Evolutionary conservation across 192 early-diverging fungal genomes (phyloP), one percentile per base, ranked within the genome.

Genomic region (Mycoemilia scoparia): DNA sequence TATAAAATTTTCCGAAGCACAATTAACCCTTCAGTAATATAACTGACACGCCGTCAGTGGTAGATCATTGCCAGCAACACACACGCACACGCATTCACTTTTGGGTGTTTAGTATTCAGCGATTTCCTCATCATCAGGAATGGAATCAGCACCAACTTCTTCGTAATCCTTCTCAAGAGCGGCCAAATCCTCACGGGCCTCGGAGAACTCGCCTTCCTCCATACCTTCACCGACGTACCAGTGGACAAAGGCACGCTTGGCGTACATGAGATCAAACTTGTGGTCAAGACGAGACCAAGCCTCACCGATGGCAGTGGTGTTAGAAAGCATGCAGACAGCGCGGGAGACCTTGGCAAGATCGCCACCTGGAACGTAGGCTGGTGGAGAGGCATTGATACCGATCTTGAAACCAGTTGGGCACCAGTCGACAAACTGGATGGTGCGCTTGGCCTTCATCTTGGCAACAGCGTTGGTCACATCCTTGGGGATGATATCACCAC

Each of bases 181-280:
- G 59, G 87, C 95, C 66, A 96, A 77, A 65, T 98, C 91, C 66
- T 96, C 95, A 71, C 91, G 91, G 38, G 91, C 95, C 72, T 98
- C 95, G 40, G 87, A 91, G 82, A 98, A 99, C 68, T 99, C 95
- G 58, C 95, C 91, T 69, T 99, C 95, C 70, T 98, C 93, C 95
- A 98, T 98, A 71, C 95, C 89, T 69, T 96, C 95, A 60, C 91
- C 95, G 40, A 98, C 95, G 60, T 93, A 98, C 95, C 90, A 96
- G 73, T 98, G 95, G 32, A 98, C 95, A 54, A 98, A 98, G 45
- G 95, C 90, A 67, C 95, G 90, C 79, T 96, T 98, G 64, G 95
- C 87, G 67, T 90, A 98, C 90, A 96, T 93, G 39, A 95, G 77
- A 61, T 98, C 93, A 50, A 95, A 98, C 80, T 98, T 98, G 74